Percentiles rank a stretch among this genome's conserved stretches.
Conservation (phyloP, 2,329 filamentous ascomycete genomes). For the Pezicula rhizophila region DNA sequence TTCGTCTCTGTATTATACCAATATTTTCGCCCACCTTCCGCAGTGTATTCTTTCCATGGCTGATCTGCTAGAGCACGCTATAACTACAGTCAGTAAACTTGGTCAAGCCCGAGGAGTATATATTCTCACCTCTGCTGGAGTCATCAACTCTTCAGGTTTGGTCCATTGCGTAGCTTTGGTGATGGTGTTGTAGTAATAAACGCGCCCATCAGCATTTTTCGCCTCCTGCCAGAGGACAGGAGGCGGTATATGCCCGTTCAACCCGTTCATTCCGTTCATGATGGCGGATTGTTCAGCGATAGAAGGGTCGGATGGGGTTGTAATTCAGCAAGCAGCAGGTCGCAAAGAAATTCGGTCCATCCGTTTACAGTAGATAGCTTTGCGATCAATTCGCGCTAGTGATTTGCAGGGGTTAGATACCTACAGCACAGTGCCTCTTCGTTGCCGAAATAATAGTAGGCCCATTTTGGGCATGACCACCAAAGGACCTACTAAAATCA, state of each 20-base stretch:
- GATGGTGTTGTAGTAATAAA: slow-evolving; percentile 84
- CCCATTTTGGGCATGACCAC: too few species aligned
- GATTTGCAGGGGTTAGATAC: too few species aligned
- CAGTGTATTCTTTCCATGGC: slow-evolving; percentile 89
- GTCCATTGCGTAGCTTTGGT: slow-evolving; percentile 92
- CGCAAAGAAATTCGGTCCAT: background rate
- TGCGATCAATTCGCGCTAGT: background rate
- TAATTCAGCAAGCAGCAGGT: background rate
- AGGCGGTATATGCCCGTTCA: slow-evolving; percentile 27
- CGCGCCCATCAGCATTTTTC: slow-evolving; percentile 71
- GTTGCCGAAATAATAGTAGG: too few species aligned
- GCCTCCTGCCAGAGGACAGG: slow-evolving; percentile 72
- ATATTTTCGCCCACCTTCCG: slow-evolving; percentile 82
- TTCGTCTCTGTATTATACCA: slow-evolving; percentile 93
- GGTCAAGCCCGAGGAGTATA: slow-evolving; percentile 4
- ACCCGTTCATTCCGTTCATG: slow-evolving; percentile 25
- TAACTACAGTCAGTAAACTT: slow-evolving; percentile 8
- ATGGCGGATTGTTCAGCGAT: slow-evolving; percentile 2
- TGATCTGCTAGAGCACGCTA: slow-evolving; percentile 75
- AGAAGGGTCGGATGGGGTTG: background rate
- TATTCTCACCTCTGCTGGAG: slow-evolving; percentile 62
- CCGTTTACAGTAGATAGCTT: background rate
- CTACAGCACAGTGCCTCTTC: too few species aligned
- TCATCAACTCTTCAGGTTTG: slow-evolving; percentile 88
- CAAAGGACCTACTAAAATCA: too few species aligned